These are phyloP conservation scores for Alnus rubra DNA, from an alignment of 306 rosid genomes.

Conservation along the genomic window DNA sequence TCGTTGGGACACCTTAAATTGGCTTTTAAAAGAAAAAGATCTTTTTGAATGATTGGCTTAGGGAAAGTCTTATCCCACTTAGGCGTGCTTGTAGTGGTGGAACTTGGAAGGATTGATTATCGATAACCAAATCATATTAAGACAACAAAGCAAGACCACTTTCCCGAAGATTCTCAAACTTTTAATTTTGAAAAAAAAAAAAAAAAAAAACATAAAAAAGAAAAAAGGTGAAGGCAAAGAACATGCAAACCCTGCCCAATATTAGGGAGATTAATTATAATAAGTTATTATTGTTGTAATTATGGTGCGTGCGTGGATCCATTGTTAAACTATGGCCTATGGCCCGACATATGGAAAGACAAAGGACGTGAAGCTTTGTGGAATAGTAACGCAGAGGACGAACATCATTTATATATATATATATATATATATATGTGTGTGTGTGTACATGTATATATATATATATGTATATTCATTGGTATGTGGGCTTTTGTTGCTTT, in stretches of 20 bases:
- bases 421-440: too few species aligned
- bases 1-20: not conserved
- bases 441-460: too few species aligned
- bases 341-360: conserved; percentile 46
- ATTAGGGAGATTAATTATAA: not conserved
- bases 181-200: not conserved
- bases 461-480: not conserved
- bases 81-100: conserved; percentile 10
- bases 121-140: conserved; percentile 12
- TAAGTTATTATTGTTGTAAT: not conserved
- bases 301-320: conserved; percentile 24
- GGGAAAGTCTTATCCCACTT: conserved; percentile 25
- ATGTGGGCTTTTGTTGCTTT: conserved; percentile 33
- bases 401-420: conserved; percentile 16
- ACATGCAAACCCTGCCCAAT: not conserved
- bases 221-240: not conserved
- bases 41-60: conserved; percentile 7
- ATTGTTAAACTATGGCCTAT: conserved; percentile 33
- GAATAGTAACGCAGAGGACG: conserved; percentile 19
- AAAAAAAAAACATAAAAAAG: not conserved
- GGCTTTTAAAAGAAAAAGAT: not conserved
- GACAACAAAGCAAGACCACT: conserved; percentile 25
- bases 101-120: conserved; percentile 9
- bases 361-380: conserved; percentile 35
- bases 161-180: conserved; percentile 23